Base-by-base conservation (phyloP, 2,329 filamentous ascomycete genomes). In the Coniochaeta sp. region DNA sequence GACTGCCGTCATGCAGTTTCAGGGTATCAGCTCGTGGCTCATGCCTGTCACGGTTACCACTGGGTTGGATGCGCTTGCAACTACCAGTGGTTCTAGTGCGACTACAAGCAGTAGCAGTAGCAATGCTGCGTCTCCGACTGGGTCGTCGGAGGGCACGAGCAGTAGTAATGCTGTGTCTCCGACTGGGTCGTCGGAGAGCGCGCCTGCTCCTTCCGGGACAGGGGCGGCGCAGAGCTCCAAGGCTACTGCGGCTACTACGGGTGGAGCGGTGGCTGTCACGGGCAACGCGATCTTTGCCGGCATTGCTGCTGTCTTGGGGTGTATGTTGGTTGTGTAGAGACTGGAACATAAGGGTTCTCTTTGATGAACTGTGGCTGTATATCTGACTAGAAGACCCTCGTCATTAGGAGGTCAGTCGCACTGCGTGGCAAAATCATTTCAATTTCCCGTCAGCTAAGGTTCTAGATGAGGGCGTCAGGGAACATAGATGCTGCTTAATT, bases 11-110 rank as follows among this genome's bases (percentile, higher is more conserved):
- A 44, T 32, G 36, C n/a, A 34, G 1, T 40, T 30, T 17, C 3
- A 36, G 28, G 54, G 54, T 30, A 52, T 52, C 24, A 28, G 22
- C 47, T 28, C 47, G 47, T 52, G 47, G 47, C 24, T 24, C 4
- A 52, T 64, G 14, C 68, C 73, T 59, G 69, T 77, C 26, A 74
- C 73, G 36, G 63, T 77, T 58, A 76, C 75, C 19, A 72, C 71
- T 17, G 76, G 75, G 4, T 59, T 69, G 36, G 70, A 75, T 57
- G 75, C 75, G 66, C 66, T 77, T 22, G 57, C 57, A 14, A 30
- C 47, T 7, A 22, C n/a, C 55, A 44, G 36, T 38, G 62, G 55
- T 14, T 32, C 62, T 42, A 65, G 64, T 30, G 65, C 65, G 4
- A 58, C 60, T 34, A 58, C 65, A 30, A 60, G 58, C 14, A 55